Base-by-base conservation (phyloP, 306 rosid species). In the Alnus glutinosa region DNA sequence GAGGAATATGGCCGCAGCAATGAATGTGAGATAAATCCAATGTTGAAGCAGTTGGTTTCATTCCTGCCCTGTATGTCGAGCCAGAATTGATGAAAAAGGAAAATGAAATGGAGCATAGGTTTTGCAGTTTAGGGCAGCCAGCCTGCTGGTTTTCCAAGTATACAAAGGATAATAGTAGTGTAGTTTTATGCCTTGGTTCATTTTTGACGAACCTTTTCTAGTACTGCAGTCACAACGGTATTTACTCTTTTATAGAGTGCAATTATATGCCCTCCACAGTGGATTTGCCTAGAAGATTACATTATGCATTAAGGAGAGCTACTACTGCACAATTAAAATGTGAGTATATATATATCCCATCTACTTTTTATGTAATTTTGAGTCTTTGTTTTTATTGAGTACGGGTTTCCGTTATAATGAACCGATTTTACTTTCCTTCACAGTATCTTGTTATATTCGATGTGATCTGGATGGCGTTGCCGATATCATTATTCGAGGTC, bases 1-100 rank as follows among this genome's bases (percentile, higher is more conserved):
- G 50, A 89, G 99, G 92, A 96, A 75, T 77, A 96, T 96, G 97
- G 99, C 97, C 62, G 96, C 98, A 79, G 85, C 92, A 46, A 84
- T 93, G 98, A 96, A 96, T 83, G 87, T 96, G 79, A 96, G 92
- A 81, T 96, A 86, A 87, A 79, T 47, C 71, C 79, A 78, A 36
- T 82, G 80, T 79, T 32, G 79, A 77, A 75, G 77, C 79, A 62
- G 74, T 76, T 75, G 67, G 39, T 36, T 83, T 67, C 76, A 79
- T 77, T 86, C 82, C 79, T 80, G 70, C 83, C 70, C 75, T 77
- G 36, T 84, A 86, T 52, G 81, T 51, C 79, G 72, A 89, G 91
- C 83, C 80, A 79, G 78, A 86, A 77, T 81, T 81, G 85, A 80
- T 81, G 82, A 37, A 55, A 85, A 81, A 87, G 72, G 83, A 78